A percentile compares a stretch with the other conserved stretches of the same genome.
phyloP scores from a whole-genome alignment of 2,329 filamentous ascomycete genomes.

The Cryoendolithus antarcticus region DNA sequence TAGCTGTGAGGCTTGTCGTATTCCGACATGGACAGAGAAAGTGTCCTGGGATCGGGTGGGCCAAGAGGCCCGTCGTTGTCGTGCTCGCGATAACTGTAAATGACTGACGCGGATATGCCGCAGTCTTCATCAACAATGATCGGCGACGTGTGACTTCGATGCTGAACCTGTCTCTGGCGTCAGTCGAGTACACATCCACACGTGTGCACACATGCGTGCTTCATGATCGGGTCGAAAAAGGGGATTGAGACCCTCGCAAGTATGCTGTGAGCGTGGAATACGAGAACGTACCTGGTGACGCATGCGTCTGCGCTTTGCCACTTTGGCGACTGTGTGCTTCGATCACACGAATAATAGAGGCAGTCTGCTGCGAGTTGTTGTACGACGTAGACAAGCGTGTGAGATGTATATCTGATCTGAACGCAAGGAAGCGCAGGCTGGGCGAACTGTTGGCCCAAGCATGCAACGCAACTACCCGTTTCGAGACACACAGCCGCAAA shows the following conservation, averaged over 20 bases:
- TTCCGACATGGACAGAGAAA: conserved; percentile 63
- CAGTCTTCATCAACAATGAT: conserved; percentile 25
- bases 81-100: conserved; percentile 21
- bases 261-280: conserved; percentile 7
- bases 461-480: conserved; percentile 21
- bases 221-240: not conserved
- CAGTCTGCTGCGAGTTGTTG: conserved; percentile 20
- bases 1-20: conserved; percentile 65
- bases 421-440: conserved; percentile 8
- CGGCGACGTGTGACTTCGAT: conserved; percentile 9
- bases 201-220: too few species aligned
- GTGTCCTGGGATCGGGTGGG: conserved; percentile 30
- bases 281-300: conserved; percentile 21
- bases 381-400: conserved; percentile 19
- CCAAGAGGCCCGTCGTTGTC: conserved; percentile 39
- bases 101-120: conserved; percentile 19
- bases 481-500: conserved; percentile 20
- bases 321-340: conserved; percentile 16
- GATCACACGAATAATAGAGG: conserved; percentile 13
- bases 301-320: conserved; percentile 21
- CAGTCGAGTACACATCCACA: too few species aligned
- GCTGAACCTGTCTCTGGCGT: conserved; percentile 1
- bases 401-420: conserved; percentile 6
- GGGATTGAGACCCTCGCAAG: conserved; percentile 2
- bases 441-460: conserved; percentile 11